phyloP scores from a whole-genome alignment of 2,329 filamentous ascomycete genomes.

The Aspergillus sojae region DNA sequence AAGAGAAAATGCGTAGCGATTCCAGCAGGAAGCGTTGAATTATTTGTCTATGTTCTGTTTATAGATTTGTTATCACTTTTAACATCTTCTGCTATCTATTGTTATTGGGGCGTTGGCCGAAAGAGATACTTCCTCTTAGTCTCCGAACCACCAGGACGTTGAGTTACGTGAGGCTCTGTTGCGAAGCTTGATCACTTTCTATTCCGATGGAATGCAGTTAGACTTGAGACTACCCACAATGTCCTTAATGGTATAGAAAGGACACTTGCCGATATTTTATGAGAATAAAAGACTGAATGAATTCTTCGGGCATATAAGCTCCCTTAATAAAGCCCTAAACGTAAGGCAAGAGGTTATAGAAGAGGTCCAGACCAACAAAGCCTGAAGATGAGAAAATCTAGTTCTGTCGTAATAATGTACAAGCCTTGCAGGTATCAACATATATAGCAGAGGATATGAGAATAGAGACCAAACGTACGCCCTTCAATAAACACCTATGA shows the following conservation, averaged over 20 bases:
- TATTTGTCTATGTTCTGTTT: conserved; percentile 17
- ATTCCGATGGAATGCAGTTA: background rate
- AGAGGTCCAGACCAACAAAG: background rate
- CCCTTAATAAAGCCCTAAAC: background rate
- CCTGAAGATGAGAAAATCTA: background rate
- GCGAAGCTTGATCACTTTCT: background rate
- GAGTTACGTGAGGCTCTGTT: background rate
- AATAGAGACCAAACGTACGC: conserved; percentile 1
- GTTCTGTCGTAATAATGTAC: background rate
- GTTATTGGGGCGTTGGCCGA: background rate
- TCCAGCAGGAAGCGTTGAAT: conserved; percentile 35
- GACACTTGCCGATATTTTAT: conserved; percentile 1
- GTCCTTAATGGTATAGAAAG: conserved; percentile 4
- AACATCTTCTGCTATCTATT: background rate
- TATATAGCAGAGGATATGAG: background rate
- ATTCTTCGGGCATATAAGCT: background rate
- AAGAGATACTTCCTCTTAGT: background rate
- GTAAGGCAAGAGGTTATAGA: background rate
- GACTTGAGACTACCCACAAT: background rate
- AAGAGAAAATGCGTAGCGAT: conserved; percentile 52
- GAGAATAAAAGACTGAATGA: background rate
- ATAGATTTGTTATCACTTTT: conserved; percentile 4
- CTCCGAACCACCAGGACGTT: background rate
- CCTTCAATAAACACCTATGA: background rate
- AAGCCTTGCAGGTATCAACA: background rate